Evolutionary conservation across 805 yeast genomes (phyloP), one percentile per base, ranked within the genome.

Genomic region (Metschnikowia anglica): DNA sequence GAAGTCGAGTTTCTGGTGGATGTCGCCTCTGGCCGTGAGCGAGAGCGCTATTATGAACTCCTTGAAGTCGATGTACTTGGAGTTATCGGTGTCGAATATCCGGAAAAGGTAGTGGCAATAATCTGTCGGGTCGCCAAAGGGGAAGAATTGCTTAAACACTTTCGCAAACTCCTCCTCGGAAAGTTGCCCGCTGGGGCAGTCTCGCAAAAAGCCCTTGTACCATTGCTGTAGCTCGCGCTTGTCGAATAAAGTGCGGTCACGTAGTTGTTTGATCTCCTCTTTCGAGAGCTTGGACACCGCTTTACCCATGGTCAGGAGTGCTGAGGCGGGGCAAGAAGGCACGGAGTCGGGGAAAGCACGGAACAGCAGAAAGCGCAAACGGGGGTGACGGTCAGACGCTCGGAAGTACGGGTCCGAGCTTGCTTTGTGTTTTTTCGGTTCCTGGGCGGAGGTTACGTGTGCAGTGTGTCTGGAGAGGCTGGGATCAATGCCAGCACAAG

Each of bases 201-300:
- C 99, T 59, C 97, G 76, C 31, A 85, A 71, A 56, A 93, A 93
- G 2, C 98, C 98, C 61, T 91, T 91, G 61, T 91, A 91, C 99
- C 99, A 93, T 60, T 91, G 99, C 63, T 93, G 98, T 33, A 93
- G 76, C 61, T 93, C 99, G 51, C 96, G 76, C 41, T 90, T 81
- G 59, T 91, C 96, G 59, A 93, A 93, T 56, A 88, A 85, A 0
- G 99, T 93, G 18, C 89, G 84, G 58, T 80, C 83, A 60, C 85
- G 85, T 46, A 93, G 77, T 41, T 84, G 81, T 40, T 85, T 77
- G 37, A 93, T 76, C 56, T 93, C 98, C 53, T 93, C 98, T 55
- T 85, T 88, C 13, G 95, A 85, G 37, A 93, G 68, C 60, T 90
- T 93, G 18, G 97, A 88, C 7, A 95, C 91, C 24, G 96, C 85